Conservation (phyloP, 139 green algal genomes). For the Chlorella sp. region DNA sequence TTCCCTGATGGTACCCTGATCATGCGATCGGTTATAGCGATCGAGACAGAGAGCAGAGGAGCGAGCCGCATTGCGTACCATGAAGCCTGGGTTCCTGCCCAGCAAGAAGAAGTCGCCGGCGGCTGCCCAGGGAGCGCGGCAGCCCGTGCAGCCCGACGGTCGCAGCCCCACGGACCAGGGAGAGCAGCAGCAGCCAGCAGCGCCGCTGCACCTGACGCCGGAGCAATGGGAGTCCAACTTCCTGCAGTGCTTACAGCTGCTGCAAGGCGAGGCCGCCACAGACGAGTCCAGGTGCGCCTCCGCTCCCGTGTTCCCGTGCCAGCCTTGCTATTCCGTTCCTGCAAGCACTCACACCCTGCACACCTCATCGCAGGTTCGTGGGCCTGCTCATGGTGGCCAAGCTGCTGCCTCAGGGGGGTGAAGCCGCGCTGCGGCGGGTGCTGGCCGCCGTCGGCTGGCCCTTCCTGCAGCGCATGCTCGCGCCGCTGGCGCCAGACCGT, state of each 20-base stretch:
- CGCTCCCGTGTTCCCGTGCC: not conserved
- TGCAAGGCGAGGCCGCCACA: conserved; percentile 19
- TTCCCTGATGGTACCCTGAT: too few relatives aligned
- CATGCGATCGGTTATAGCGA: too few relatives aligned
- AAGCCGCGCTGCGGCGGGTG: conserved; percentile 18
- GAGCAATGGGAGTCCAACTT: conserved; percentile 6
- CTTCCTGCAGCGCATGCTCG: conserved; percentile 58
- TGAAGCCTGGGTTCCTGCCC: too few relatives aligned
- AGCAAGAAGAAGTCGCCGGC: too few relatives aligned
- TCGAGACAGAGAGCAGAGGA: too few relatives aligned
- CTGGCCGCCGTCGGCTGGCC: conserved; percentile 41
- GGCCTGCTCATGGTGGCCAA: conserved; percentile 63
- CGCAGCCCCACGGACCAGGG: too few relatives aligned
- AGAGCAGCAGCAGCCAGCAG: too few relatives aligned
- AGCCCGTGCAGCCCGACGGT: too few relatives aligned
- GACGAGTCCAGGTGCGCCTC: conserved; percentile 15
- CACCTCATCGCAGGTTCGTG: conserved; percentile 57
- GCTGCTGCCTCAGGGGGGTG: conserved; percentile 41
- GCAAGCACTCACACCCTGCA: too few relatives aligned
- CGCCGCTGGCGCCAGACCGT: conserved; percentile 55
- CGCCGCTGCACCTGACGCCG: not conserved
- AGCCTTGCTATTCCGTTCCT: not conserved
- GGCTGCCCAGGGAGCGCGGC: too few relatives aligned
- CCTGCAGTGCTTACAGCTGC: conserved; percentile 43
- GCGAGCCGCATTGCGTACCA: too few relatives aligned